Conservation (phyloP, 352 stramenopile genomes). For the Phytophthora foliorum region DNA sequence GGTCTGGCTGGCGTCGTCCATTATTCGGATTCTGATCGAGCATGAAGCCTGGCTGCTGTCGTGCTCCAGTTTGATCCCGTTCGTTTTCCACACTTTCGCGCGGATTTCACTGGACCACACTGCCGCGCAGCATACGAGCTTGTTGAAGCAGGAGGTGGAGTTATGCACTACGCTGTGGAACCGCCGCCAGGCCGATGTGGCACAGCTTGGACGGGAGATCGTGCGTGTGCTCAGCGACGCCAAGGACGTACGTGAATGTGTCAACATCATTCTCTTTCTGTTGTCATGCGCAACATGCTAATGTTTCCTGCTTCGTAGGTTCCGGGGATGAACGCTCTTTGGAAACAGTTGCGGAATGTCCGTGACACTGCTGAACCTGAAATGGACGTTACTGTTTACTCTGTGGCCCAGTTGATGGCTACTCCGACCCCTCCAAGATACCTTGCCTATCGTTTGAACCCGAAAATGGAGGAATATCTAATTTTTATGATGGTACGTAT, state of each 20-base stretch:
- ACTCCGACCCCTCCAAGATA: slow-evolving; percentile 80
- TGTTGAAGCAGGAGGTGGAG: slow-evolving; percentile 85
- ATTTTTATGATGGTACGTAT: slow-evolving; percentile 86
- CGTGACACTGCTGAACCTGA: slow-evolving; percentile 53
- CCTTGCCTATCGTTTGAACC: slow-evolving; percentile 80
- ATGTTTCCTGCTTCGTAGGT: slow-evolving; percentile 46
- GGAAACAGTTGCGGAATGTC: slow-evolving; percentile 82
- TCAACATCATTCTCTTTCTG: not conserved
- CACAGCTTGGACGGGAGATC: slow-evolving; percentile 78
- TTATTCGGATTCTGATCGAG: slow-evolving; percentile 82
- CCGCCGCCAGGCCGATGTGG: slow-evolving; percentile 69
- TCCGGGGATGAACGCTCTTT: slow-evolving; percentile 81
- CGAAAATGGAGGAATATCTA: slow-evolving; percentile 89
- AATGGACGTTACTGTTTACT: slow-evolving; percentile 65
- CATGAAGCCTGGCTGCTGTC: slow-evolving; percentile 83
- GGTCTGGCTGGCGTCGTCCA: slow-evolving; percentile 81
- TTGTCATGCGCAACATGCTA: not conserved
- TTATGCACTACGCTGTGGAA: slow-evolving; percentile 83
- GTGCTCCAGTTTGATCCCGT: slow-evolving; percentile 78
- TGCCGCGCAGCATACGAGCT: slow-evolving; percentile 50
- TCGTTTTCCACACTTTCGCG: slow-evolving; percentile 85
- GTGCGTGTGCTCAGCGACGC: slow-evolving; percentile 84
- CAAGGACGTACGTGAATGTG: slow-evolving; percentile 67
- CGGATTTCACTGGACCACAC: slow-evolving; percentile 79
- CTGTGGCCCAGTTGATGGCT: slow-evolving; percentile 79